Evolutionary conservation across 2,329 filamentous ascomycete genomes (phyloP).

Genomic region (Pseudonectria buxi): DNA sequence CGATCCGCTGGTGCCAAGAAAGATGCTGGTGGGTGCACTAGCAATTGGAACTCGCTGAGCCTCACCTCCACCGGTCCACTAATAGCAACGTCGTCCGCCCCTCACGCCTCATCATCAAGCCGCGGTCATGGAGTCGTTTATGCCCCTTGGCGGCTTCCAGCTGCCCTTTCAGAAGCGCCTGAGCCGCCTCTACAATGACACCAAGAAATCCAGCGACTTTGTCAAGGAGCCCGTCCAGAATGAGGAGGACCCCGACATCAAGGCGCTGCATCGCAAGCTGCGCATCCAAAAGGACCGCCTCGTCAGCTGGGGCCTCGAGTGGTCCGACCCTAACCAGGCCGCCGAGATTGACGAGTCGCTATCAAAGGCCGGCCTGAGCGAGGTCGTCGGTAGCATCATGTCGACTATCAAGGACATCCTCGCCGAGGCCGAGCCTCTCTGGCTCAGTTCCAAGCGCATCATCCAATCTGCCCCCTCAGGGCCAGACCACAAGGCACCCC

Average conservation of each 20-base stretch:
- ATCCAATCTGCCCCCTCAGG: slow-evolving; percentile 34
- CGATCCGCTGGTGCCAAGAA: too few relatives aligned
- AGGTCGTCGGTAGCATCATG: slow-evolving; percentile 73
- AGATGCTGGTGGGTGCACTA: too few relatives aligned
- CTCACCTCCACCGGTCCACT: too few relatives aligned
- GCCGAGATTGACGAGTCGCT: slow-evolving; percentile 65
- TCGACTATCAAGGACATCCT: slow-evolving; percentile 74
- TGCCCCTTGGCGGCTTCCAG: slow-evolving; percentile 46
- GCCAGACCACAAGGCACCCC: slow-evolving; percentile 46
- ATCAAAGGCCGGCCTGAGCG: slow-evolving; percentile 67
- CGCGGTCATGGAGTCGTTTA: slow-evolving; percentile 41
- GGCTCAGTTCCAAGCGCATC: slow-evolving; percentile 51
- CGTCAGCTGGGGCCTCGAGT: slow-evolving; percentile 73
- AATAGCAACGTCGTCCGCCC: too few relatives aligned
- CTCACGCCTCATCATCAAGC: too few relatives aligned
- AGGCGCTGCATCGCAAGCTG: slow-evolving; percentile 66
- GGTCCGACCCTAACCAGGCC: slow-evolving; percentile 65
- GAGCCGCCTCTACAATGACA: slow-evolving; percentile 72
- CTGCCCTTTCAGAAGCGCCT: slow-evolving; percentile 56
- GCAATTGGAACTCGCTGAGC: too few relatives aligned
- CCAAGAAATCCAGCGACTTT: slow-evolving; percentile 70
- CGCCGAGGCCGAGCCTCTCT: slow-evolving; percentile 67
- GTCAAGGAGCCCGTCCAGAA: slow-evolving; percentile 59
- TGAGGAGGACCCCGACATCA: slow-evolving; percentile 61
- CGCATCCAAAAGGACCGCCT: slow-evolving; percentile 75